phyloP scores from a whole-genome alignment of 1,284 basidiomycete species.

The Malassezia yamatoensis region DNA sequence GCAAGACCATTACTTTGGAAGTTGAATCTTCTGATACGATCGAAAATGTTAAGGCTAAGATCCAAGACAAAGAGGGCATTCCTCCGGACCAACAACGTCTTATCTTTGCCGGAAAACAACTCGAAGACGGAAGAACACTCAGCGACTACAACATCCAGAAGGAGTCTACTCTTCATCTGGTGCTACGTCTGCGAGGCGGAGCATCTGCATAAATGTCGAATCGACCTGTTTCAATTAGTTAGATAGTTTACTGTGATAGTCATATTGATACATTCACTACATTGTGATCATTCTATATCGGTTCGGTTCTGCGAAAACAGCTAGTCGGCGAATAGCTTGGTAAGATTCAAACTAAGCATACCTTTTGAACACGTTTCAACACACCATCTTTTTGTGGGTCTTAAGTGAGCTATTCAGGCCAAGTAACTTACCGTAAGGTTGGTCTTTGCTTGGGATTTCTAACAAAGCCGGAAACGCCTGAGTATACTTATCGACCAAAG shows the following conservation, averaged over 20 bases:
- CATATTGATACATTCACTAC: not conserved
- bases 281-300: not conserved
- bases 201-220: constrained; percentile 14
- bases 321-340: constrained; percentile 36
- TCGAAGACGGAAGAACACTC: constrained; percentile 51
- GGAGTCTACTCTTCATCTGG: constrained; percentile 40
- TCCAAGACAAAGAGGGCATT: constrained; percentile 53
- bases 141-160: constrained; percentile 50
- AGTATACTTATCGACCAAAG: constrained; percentile 85
- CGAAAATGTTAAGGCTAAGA: constrained; percentile 62
- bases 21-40: constrained; percentile 81
- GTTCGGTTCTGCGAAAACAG: not conserved
- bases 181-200: constrained; percentile 42
- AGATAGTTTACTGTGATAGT: not conserved
- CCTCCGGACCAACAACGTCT: constrained; percentile 51
- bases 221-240: constrained; percentile 32
- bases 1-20: constrained; percentile 91
- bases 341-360: constrained; percentile 15
- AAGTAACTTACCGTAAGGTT: constrained; percentile 48
- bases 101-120: constrained; percentile 52
- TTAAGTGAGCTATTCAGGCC: constrained; percentile 43
- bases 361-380: constrained; percentile 84
- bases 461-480: constrained; percentile 92
- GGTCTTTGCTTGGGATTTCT: constrained; percentile 86
- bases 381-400: constrained; percentile 95